Evolutionary conservation across 345 rosid species (phyloP).

Genomic region (Pistacia vera): DNA sequence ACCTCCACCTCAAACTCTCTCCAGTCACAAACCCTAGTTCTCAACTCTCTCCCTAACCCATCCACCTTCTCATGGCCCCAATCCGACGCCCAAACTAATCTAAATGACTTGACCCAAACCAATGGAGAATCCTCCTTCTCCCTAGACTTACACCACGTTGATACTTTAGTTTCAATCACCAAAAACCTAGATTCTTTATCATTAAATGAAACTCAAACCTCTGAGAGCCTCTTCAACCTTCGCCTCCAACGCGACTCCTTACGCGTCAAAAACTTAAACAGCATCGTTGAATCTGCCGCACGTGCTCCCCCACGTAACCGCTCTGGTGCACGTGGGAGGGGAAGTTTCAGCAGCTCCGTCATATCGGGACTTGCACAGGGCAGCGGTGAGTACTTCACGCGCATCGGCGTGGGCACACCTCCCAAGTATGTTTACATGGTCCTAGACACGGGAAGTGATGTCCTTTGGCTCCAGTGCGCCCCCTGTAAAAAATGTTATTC

Average conservation of each 20-base stretch:
- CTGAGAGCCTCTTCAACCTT: conserved; percentile 61
- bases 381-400: conserved; percentile 97
- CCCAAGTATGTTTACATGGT: conserved; percentile 82
- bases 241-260: conserved; percentile 73
- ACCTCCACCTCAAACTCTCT: conserved; percentile 24
- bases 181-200: conserved; percentile 58
- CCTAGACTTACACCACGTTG: conserved; percentile 71
- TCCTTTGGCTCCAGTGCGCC: conserved; percentile 94
- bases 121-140: conserved; percentile 32
- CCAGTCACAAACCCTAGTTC: conserved; percentile 45
- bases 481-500: conserved; percentile 90
- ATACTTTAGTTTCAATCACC: conserved; percentile 37
- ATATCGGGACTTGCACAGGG: conserved; percentile 92
- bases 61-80: conserved; percentile 47
- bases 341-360: conserved; percentile 71
- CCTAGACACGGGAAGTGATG: conserved; percentile 91
- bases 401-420: conserved; percentile 91
- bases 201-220: conserved; percentile 46
- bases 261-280: conserved; percentile 50
- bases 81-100: conserved; percentile 26
- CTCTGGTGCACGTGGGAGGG: conserved; percentile 30
- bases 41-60: conserved; percentile 46
- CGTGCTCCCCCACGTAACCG: conserved; percentile 21
- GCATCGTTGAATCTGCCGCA: conserved; percentile 39
- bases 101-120: conserved; percentile 2